These are phyloP conservation scores for Casuarina equisetifolia DNA, from an alignment of 306 rosid genomes.

Conservation along the genomic window DNA sequence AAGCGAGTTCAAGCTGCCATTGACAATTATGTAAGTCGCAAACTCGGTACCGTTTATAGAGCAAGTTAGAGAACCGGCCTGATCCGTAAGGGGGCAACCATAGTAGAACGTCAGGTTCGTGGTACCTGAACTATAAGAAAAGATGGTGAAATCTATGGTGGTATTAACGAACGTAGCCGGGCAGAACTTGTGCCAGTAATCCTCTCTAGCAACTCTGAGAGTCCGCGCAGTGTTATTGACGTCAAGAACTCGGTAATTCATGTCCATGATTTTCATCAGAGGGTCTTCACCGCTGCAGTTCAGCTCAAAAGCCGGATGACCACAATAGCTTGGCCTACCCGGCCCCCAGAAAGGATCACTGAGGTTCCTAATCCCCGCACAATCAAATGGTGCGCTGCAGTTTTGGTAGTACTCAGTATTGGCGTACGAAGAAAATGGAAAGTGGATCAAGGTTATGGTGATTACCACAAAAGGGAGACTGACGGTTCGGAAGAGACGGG, in stretches of 20 bases:
- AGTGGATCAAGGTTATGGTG: not conserved
- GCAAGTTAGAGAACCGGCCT: no score
- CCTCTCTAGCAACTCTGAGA: constrained; percentile 40
- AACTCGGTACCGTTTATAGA: no score
- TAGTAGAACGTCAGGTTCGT: no score
- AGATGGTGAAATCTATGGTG: not conserved
- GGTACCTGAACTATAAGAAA: no score
- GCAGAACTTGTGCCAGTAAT: constrained; percentile 41
- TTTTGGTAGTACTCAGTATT: constrained; percentile 18
- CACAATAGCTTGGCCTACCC: constrained; percentile 22
- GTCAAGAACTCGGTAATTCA: constrained; percentile 23
- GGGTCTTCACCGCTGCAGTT: constrained; percentile 36
- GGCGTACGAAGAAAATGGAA: constrained; percentile 17
- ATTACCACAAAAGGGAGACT: no score
- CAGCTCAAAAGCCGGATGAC: constrained; percentile 29
- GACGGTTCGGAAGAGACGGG: not conserved
- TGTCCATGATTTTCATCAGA: constrained; percentile 11
- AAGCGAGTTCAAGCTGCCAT: no score
- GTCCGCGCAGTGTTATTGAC: constrained; percentile 11
- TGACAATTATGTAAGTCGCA: no score
- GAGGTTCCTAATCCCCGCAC: constrained; percentile 26
- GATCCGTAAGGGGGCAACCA: no score
- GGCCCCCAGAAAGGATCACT: constrained; percentile 53
- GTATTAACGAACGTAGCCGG: constrained; percentile 26
- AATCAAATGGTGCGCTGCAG: constrained; percentile 34